Percentiles rank a stretch among this genome's conserved stretches.
Conservation (phyloP, 345 rosid genomes). For the Heritiera littoralis region DNA sequence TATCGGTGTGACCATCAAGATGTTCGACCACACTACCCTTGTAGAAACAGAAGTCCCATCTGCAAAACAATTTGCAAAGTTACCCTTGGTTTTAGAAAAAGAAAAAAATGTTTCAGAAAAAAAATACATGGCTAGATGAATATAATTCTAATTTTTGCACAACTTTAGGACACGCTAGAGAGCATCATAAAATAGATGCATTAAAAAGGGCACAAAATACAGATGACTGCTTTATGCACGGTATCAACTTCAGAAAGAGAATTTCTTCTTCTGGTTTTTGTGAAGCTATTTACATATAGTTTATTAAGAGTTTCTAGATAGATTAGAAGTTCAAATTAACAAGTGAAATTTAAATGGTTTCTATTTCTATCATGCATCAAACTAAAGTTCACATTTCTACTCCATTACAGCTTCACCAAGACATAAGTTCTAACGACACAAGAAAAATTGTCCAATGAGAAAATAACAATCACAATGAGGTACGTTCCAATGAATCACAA, state of each 20-base stretch:
- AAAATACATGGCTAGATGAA: background rate
- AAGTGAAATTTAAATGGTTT: background rate
- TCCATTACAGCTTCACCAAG: background rate
- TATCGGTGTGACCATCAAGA: slow-evolving; percentile 93
- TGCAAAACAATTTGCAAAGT: slow-evolving; percentile 38
- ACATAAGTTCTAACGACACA: background rate
- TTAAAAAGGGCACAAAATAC: background rate
- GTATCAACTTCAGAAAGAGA: background rate
- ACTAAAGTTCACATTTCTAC: slow-evolving; percentile 3
- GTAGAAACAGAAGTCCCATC: slow-evolving; percentile 97
- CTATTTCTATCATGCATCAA: background rate
- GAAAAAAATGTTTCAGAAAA: background rate
- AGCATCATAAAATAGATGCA: background rate
- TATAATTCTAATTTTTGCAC: background rate
- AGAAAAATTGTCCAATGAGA: background rate
- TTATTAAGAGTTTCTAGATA: background rate
- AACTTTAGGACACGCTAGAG: slow-evolving; percentile 3
- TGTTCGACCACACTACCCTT: slow-evolving; percentile 90
- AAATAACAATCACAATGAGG: background rate
- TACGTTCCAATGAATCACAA: background rate
- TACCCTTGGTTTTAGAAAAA: slow-evolving; percentile 10
- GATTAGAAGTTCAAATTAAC: slow-evolving; percentile 10
- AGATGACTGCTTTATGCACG: background rate
- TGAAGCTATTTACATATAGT: background rate
- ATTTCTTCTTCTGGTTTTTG: background rate